Conservation (phyloP, 2,329 filamentous ascomycete species). For the Sclerotinia borealis region DNA sequence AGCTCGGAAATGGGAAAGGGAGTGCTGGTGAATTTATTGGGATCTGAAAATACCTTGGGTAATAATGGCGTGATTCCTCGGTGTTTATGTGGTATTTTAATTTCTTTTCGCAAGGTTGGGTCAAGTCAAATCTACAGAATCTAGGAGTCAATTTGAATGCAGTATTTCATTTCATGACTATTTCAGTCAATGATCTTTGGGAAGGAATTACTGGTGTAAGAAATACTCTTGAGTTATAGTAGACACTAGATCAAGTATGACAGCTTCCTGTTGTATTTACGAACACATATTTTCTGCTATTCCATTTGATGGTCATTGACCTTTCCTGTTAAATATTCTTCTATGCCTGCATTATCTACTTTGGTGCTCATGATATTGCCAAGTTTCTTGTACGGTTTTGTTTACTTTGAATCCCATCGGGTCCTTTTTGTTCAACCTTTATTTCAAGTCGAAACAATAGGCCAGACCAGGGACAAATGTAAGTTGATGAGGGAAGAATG, state of each 20-base stretch:
- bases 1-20: rapidly evolving
- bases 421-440: too few species aligned
- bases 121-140: not conserved
- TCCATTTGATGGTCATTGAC: too few species aligned
- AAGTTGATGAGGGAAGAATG: too few species aligned
- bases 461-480: too few species aligned
- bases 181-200: too few species aligned
- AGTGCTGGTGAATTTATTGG: not conserved
- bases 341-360: too few species aligned
- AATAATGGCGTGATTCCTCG: not conserved
- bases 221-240: not conserved
- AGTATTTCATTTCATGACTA: too few species aligned
- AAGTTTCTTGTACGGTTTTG: too few species aligned
- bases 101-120: not conserved
- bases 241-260: not conserved
- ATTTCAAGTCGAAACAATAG: too few species aligned
- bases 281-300: not conserved
- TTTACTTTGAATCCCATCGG: too few species aligned
- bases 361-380: too few species aligned
- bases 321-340: too few species aligned
- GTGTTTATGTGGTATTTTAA: not conserved
- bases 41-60: not conserved
- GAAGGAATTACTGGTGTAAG: not conserved
- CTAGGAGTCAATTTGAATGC: not conserved
- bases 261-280: not conserved